Conservation (phyloP, 257 asterid genomes). For the Jacaranda mimosifolia region DNA sequence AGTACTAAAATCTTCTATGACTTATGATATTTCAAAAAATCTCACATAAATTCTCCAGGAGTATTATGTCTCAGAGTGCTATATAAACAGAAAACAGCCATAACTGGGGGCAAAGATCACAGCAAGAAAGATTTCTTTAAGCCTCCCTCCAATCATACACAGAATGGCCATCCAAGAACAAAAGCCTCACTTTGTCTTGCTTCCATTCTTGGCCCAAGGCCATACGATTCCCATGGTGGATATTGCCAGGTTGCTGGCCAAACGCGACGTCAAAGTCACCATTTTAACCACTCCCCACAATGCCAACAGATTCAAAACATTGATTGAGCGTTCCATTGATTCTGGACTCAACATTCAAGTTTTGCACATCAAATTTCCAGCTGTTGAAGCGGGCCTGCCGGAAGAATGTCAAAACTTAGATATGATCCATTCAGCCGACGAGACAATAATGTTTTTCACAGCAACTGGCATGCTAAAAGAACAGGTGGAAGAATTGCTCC, state of each 20-base stretch:
- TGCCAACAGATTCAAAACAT: constrained; percentile 40
- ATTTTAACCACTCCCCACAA: constrained; percentile 52
- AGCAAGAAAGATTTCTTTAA: not conserved
- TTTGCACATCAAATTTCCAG: too few species aligned
- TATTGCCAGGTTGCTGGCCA: constrained; percentile 49
- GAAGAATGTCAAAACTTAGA: constrained; percentile 60
- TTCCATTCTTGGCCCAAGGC: constrained; percentile 44
- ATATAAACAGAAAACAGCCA: not conserved
- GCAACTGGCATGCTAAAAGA: constrained; percentile 47
- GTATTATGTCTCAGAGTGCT: too few species aligned
- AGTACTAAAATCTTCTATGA: too few species aligned
- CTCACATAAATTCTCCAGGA: too few species aligned
- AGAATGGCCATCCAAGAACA: not conserved
- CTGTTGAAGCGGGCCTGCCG: not conserved
- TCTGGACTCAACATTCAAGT: constrained; percentile 35
- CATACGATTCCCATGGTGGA: constrained; percentile 63
- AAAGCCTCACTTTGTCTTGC: constrained; percentile 16
- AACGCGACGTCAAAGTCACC: constrained; percentile 37
- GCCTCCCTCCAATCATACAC: not conserved
- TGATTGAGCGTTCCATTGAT: constrained; percentile 40
- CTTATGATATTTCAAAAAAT: too few species aligned
- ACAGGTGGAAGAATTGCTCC: constrained; percentile 44
- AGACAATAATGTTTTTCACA: constrained; percentile 40
- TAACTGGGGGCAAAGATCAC: not conserved
- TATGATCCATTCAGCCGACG: constrained; percentile 42